A percentile compares a stretch with the other conserved stretches of the same genome.
Conservation (phyloP, 805 yeast genomes). For the Wickerhamiella domercqiae region DNA sequence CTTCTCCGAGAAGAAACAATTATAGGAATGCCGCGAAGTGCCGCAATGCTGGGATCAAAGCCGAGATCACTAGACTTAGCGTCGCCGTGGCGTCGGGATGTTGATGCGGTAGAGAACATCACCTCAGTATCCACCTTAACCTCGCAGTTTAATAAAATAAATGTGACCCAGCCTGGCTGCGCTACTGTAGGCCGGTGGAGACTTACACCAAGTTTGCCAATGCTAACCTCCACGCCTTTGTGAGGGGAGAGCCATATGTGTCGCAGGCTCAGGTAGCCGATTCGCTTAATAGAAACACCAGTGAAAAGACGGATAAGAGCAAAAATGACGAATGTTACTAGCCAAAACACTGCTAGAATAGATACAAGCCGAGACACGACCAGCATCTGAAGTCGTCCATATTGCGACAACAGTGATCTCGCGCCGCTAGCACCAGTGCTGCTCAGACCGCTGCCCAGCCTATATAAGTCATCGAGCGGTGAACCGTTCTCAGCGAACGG, state of each 20-base stretch:
- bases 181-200: conserved; percentile 29
- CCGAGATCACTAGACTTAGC: neutral
- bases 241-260: conserved; percentile 23
- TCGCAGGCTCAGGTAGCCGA: conserved; percentile 28
- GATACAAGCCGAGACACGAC: conserved; percentile 14
- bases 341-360: conserved; percentile 14
- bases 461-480: too few species aligned
- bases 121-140: conserved; percentile 19
- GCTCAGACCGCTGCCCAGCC: too few species aligned
- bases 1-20: conserved; percentile 8
- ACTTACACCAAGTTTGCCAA: conserved; percentile 23
- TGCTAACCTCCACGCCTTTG: conserved; percentile 24
- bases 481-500: too few species aligned
- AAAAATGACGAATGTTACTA: conserved; percentile 25
- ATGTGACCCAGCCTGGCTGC: conserved; percentile 27
- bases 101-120: conserved; percentile 5
- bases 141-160: conserved; percentile 22
- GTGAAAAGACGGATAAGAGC: conserved; percentile 27
- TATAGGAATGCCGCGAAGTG: conserved; percentile 10
- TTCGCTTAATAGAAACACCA: conserved; percentile 28
- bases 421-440: too few species aligned
- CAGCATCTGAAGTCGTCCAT: conserved; percentile 16
- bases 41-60: neutral
- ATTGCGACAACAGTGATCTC: conserved; percentile 17
- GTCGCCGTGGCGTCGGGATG: conserved; percentile 2